Conservation (phyloP, 805 yeast genomes). For the Kluyveromyces lactis region DNA sequence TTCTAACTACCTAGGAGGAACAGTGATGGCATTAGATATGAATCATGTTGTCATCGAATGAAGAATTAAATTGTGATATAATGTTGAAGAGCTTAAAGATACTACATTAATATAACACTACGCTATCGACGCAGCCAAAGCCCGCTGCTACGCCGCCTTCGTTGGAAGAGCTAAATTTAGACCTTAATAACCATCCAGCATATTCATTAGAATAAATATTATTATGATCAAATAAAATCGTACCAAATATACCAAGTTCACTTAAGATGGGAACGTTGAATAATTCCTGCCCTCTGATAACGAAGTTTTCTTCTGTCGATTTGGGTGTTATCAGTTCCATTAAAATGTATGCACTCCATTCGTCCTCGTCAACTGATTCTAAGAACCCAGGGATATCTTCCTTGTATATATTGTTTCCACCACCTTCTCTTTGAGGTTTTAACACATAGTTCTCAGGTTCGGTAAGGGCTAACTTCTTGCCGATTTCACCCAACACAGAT, state of each 20-base stretch:
- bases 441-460: slow-evolving; percentile 68
- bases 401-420: slow-evolving; percentile 91
- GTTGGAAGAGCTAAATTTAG: slow-evolving; percentile 77
- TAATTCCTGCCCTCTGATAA: slow-evolving; percentile 58
- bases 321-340: slow-evolving; percentile 85
- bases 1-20: slow-evolving; percentile 54
- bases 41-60: slow-evolving; percentile 14
- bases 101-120: slow-evolving; percentile 36
- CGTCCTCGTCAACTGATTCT: slow-evolving; percentile 45
- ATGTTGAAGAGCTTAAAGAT: not conserved
- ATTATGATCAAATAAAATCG: slow-evolving; percentile 62
- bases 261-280: slow-evolving; percentile 71
- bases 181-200: slow-evolving; percentile 81
- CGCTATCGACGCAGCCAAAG: slow-evolving; percentile 90
- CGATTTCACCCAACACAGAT: slow-evolving; percentile 50
- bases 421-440: slow-evolving; percentile 98
- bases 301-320: slow-evolving; percentile 56
- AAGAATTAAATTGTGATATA: not conserved
- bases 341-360: slow-evolving; percentile 85
- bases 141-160: slow-evolving; percentile 99
- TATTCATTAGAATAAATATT: slow-evolving; percentile 54
- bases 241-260: slow-evolving; percentile 88
- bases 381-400: slow-evolving; percentile 75
- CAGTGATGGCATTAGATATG: slow-evolving; percentile 47
- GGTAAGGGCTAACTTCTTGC: slow-evolving; percentile 59